A percentile compares a stretch with the other conserved stretches of the same genome.
Evolutionary conservation across 176 grass and related monocot species (phyloP).

Genomic region (Cenchrus fungigraminus): DNA sequence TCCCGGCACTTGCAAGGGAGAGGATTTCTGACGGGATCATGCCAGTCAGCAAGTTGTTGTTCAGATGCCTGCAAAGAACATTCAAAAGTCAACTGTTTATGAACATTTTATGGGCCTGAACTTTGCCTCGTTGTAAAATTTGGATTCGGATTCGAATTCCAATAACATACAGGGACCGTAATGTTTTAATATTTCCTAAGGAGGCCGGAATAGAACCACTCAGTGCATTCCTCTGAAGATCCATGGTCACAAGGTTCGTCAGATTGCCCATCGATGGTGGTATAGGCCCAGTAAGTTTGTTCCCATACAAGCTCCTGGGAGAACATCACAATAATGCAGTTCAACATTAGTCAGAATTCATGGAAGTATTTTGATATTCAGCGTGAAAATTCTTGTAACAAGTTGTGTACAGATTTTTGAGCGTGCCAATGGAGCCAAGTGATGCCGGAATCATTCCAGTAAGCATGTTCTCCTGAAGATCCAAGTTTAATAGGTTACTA

Average conservation of each 20-base stretch:
- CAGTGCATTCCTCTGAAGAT: slow-evolving; percentile 7
- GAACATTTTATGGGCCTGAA: background rate
- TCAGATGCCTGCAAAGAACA: slow-evolving; percentile 17
- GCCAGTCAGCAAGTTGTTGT: slow-evolving; percentile 9
- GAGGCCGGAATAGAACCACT: slow-evolving; percentile 34
- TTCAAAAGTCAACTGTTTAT: background rate
- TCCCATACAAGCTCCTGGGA: slow-evolving; percentile 25
- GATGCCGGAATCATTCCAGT: slow-evolving; percentile 21
- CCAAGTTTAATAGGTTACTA: slow-evolving; percentile 31
- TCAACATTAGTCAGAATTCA: background rate
- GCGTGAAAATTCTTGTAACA: background rate
- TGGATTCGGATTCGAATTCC: background rate
- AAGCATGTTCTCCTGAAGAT: slow-evolving; percentile 30
- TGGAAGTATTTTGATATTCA: background rate
- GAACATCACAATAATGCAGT: background rate
- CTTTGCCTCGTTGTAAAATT: background rate
- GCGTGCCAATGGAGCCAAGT: slow-evolving; percentile 6
- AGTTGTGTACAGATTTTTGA: slow-evolving; percentile 15
- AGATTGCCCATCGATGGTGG: background rate
- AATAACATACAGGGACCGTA: slow-evolving; percentile 33
- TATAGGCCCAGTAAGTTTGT: slow-evolving; percentile 2
- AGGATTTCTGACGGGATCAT: slow-evolving; percentile 22
- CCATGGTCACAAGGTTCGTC: background rate
- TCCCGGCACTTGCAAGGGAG: background rate
- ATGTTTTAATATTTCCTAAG: slow-evolving; percentile 36